Base-by-base conservation (phyloP, 2,329 filamentous ascomycete species). In the Venturia asperata region DNA sequence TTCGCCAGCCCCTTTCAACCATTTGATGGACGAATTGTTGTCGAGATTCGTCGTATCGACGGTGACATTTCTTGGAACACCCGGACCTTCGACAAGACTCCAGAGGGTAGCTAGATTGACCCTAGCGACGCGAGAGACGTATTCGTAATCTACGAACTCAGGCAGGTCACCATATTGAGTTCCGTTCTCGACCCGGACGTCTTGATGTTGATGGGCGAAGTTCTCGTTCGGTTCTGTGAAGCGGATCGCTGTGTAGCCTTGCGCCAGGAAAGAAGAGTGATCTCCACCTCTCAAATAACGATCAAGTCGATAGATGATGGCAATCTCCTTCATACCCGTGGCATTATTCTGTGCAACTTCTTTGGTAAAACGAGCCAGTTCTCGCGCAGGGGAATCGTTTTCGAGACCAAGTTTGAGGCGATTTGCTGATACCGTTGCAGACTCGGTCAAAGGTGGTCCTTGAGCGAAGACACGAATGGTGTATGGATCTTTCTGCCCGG, bases 221-320 rank as follows among this genome's bases (percentile, higher is more conserved):
- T 85, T 76, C 73, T 86, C 83, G 64, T 81, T 78, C 0, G 83
- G 81, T 73, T 86, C 83, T 0, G 82, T 85, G 76, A 83, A 85
- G 1, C 83, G 78, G 17, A 81, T 78, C 0, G 81, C 82, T 4
- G 82, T 75, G 69, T 81, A 85, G 3, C 83, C 83, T n/a, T 79
- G 77, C 55, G 79, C 73, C 15, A 86, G 78, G 71, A 85, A 85
- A 0, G 81, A 77, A 5, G 77, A 73, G 71, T 86, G 83, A 71
- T 85, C 83, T 39, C 83, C 83, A 45, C 83, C 81, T 4, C 83
- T 77, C 5, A 84, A 75, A 72, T 81, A 85, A 13, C 83, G 78
- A 67, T 85, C 83, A 0, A 82, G 75, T 1, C 83, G 79, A 71
- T 85, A 85, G 56, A 85, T 79, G 63, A 84, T 76, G 9, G 80